These are phyloP conservation scores for Arthrobotrys iridis DNA, from an alignment of 2,329 filamentous ascomycete genomes.

Conservation along the genomic window DNA sequence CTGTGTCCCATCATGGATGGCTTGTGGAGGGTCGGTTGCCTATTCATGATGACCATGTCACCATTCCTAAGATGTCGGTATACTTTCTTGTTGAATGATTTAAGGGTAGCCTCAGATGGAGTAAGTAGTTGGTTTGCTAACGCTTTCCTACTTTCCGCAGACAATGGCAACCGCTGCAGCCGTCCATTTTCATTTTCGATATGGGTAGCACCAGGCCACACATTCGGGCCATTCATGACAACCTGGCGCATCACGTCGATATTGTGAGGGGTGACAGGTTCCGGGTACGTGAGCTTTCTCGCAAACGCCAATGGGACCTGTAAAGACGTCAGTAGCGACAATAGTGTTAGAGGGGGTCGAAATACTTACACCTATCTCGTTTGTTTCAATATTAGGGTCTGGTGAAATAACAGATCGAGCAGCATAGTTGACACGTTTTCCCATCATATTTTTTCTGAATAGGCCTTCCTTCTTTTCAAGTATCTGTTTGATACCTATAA, in stretches of 20 bases:
- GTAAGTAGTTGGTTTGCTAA: constrained; percentile 87
- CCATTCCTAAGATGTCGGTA: constrained; percentile 95
- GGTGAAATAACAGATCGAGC: constrained; percentile 97
- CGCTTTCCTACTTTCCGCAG: constrained; percentile 81
- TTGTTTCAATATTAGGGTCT: constrained; percentile 98
- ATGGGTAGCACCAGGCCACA: constrained; percentile 91
- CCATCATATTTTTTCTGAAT: constrained; percentile 99
- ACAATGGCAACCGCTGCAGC: constrained; percentile 70
- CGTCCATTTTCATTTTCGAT: constrained; percentile 97
- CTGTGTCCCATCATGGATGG: constrained; percentile 99
- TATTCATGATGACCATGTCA: constrained; percentile 98
- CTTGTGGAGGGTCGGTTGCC: constrained; percentile 96
- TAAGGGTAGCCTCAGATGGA: constrained; percentile 76
- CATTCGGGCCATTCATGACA: constrained; percentile 91
- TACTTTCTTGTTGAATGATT: constrained; percentile 91
- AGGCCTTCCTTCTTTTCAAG: constrained; percentile 98
- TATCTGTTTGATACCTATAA: constrained; percentile 87
- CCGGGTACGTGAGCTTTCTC: constrained; percentile 92
- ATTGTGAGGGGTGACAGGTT: constrained; percentile 97
- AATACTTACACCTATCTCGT: constrained; percentile 84
- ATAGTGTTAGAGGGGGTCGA: neutral
- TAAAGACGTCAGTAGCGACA: neutral
- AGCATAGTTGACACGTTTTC: constrained; percentile 98
- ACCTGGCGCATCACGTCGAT: constrained; percentile 95
- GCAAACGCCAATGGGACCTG: constrained; percentile 86